phyloP scores from a whole-genome alignment of 345 rosid species.

The Arabis alpina region DNA sequence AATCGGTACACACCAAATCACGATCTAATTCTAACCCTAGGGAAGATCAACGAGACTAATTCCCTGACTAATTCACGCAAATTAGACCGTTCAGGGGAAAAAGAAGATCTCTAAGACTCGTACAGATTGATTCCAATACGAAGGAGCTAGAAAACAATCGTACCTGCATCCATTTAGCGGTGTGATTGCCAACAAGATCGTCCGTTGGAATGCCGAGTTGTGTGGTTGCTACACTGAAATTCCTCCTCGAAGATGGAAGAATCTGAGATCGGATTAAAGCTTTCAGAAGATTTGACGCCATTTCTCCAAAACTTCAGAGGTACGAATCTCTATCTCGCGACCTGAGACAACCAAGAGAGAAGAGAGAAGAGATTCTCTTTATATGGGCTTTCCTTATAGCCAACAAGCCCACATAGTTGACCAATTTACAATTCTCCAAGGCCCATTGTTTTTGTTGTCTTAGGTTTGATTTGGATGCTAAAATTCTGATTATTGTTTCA shows the following conservation, averaged over 20 bases:
- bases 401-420: neutral
- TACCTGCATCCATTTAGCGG: slow-evolving; percentile 99
- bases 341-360: neutral
- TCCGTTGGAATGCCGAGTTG: slow-evolving; percentile 44
- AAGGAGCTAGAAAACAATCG: neutral
- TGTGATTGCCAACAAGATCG: slow-evolving; percentile 57
- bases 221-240: slow-evolving; percentile 45
- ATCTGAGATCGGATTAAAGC: slow-evolving; percentile 53
- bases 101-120: neutral
- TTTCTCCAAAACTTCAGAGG: slow-evolving; percentile 33
- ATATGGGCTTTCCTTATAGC: slow-evolving; percentile 10
- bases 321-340: neutral
- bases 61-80: neutral
- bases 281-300: slow-evolving; percentile 67
- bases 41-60: neutral
- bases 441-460: neutral
- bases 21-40: slow-evolving; percentile 29
- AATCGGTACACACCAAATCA: slow-evolving; percentile 13
- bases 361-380: neutral
- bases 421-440: neutral
- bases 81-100: neutral
- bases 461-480: too few relatives aligned
- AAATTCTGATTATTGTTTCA: too few relatives aligned
- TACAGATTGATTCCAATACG: neutral
- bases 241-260: slow-evolving; percentile 52